phyloP scores from a whole-genome alignment of 805 yeast species.

The Lipomyces orientalis region DNA sequence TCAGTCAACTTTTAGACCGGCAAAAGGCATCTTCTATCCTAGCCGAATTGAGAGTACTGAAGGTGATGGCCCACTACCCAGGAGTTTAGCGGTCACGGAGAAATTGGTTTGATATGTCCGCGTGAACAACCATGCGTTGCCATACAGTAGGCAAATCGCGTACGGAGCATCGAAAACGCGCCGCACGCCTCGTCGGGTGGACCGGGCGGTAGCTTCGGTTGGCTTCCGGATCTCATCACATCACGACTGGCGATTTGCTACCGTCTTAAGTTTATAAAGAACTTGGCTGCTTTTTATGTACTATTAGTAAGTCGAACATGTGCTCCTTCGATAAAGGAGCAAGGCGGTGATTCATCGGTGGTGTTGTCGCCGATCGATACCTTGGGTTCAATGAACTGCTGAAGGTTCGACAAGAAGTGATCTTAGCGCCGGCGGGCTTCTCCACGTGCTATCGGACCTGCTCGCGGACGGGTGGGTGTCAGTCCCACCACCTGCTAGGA shows the following conservation, averaged over 20 bases:
- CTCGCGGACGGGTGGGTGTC: no score
- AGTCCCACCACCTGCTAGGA: no score
- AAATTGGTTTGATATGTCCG: not conserved
- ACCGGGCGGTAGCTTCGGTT: not conserved
- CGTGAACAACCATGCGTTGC: not conserved
- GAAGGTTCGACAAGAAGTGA: no score
- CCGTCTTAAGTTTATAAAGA: not conserved
- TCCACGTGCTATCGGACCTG: no score
- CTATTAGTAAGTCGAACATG: no score
- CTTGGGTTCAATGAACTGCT: no score
- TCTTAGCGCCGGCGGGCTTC: no score
- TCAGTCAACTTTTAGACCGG: not conserved
- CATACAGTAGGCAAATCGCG: not conserved
- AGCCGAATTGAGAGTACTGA: not conserved
- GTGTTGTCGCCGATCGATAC: no score
- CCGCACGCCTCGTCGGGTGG: not conserved
- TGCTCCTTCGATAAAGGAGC: no score
- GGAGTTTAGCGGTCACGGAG: not conserved
- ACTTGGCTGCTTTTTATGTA: not conserved
- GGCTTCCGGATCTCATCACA: not conserved
- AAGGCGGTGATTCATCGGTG: no score
- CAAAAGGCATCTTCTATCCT: not conserved
- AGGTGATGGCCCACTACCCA: not conserved
- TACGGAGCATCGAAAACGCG: not conserved
- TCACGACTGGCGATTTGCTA: not conserved